These are phyloP conservation scores for Cladosporium sp. DNA, from an alignment of 2,329 filamentous ascomycete species.

Conservation along the genomic window DNA sequence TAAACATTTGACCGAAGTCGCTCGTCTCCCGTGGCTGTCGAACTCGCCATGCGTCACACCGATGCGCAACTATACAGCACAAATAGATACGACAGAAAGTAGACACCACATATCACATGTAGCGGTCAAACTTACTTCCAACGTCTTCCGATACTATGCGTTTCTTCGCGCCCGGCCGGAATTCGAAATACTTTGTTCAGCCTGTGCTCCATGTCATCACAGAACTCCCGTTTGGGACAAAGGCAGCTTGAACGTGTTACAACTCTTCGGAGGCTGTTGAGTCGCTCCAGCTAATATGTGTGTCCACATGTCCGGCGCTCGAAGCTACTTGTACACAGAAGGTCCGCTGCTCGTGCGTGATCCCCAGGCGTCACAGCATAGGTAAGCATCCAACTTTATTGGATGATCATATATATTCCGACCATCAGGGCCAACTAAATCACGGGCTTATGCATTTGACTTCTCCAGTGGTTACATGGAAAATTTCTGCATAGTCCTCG, in stretches of 20 bases:
- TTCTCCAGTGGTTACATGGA: not conserved
- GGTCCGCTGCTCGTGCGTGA: not conserved
- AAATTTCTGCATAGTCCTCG: not conserved
- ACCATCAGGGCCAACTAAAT: not conserved
- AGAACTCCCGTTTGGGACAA: not conserved
- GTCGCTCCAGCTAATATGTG: not conserved
- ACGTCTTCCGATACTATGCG: not conserved
- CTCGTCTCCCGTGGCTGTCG: not conserved
- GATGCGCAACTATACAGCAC: not conserved
- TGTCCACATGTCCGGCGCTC: not conserved
- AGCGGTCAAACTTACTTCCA: not conserved
- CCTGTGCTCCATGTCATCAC: not conserved
- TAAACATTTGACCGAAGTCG: not conserved
- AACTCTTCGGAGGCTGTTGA: not conserved
- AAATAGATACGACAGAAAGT: not conserved
- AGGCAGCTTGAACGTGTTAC: not conserved
- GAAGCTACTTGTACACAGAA: not conserved
- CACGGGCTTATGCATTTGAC: not conserved
- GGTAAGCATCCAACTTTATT: not conserved
- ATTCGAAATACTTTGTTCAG: not conserved
- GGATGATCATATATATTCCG: not conserved
- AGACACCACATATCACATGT: not conserved
- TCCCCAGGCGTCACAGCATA: not conserved
- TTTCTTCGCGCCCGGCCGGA: not conserved
- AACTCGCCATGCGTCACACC: not conserved